Evolutionary conservation across 2,329 filamentous ascomycete genomes (phyloP), one percentile per base, ranked within the genome.

Genomic region (Exophiala mesophila): DNA sequence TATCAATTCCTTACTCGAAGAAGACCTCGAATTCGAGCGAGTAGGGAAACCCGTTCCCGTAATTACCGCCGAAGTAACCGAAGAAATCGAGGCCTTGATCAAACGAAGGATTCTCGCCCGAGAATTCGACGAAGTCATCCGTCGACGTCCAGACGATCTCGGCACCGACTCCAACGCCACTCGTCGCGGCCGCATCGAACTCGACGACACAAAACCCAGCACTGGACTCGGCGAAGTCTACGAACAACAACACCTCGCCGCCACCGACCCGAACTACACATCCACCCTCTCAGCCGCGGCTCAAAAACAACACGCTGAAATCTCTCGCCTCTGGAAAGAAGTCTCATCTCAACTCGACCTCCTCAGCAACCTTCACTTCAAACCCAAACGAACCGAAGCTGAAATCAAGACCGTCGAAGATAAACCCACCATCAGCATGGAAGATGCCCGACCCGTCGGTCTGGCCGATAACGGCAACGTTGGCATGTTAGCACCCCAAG

Each of bases 11-110:
- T 76, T 98, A 2, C 78, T 98, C 1, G 89, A 97, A 60, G 81
- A 97, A 67, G 88, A 97, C 57, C 76, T 98, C 18, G 90, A 97
- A 53, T 98, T 97, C 60, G 92, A 98, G 67, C 82, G 94, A 57
- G 80, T 87, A 16, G 92, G 92, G 59, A 98, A 97, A 63, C 90
- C 92, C 1, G 84, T 97, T 1, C 88, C 90, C 1, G 85, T 97
- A 47, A 88, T 96, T 61, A 97, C 92, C 0, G 83, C 86, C 30
- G 89, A 96, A 63, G 75, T 94, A 29, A 94, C 82, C 40, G 89
- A 96, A 63, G 82, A 82, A 56, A 94, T 98, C 44, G 92, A 98
- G 65, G 83, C 86, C 23, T 77, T 98, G 45, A 89, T 98, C 69
- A 97, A 97, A 67, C 80, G 88, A 28, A 84, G 92, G 36, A 96